These are phyloP conservation scores for Rhizoctonia solani DNA, from an alignment of 1,284 basidiomycete species.

Conservation along the genomic window DNA sequence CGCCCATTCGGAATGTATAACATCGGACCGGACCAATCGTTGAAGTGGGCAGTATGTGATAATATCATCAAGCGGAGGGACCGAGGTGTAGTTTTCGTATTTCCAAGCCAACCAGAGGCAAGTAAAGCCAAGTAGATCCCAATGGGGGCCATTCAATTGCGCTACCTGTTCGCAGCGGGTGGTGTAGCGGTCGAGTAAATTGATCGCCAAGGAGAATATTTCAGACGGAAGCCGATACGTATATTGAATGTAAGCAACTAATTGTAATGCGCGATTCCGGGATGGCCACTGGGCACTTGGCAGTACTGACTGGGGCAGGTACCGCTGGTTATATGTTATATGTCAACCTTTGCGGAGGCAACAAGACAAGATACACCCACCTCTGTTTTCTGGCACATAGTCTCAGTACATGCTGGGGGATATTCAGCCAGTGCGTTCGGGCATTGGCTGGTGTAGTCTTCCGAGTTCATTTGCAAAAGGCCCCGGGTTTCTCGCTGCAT, in stretches of 20 bases:
- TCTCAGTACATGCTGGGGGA: too few species aligned
- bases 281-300: background rate
- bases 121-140: background rate
- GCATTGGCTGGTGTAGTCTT: too few species aligned
- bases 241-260: slow-evolving; percentile 8
- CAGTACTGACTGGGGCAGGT: too few species aligned
- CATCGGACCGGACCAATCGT: background rate
- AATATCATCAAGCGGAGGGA: background rate
- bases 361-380: too few species aligned
- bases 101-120: slow-evolving; percentile 25
- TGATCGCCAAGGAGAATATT: slow-evolving; percentile 11
- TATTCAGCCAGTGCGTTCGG: too few species aligned
- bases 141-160: background rate
- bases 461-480: too few species aligned
- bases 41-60: background rate
- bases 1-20: slow-evolving; percentile 8
- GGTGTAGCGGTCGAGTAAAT: slow-evolving; percentile 4
- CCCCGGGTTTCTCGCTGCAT: too few species aligned
- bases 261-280: background rate
- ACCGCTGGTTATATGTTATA: too few species aligned
- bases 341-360: too few species aligned
- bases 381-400: too few species aligned
- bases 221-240: slow-evolving; percentile 3
- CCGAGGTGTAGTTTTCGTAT: background rate
- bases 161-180: background rate